These are phyloP conservation scores for Pulveroboletus ravenelii DNA, from an alignment of 768 basidiomycete genomes.

Conservation along the genomic window DNA sequence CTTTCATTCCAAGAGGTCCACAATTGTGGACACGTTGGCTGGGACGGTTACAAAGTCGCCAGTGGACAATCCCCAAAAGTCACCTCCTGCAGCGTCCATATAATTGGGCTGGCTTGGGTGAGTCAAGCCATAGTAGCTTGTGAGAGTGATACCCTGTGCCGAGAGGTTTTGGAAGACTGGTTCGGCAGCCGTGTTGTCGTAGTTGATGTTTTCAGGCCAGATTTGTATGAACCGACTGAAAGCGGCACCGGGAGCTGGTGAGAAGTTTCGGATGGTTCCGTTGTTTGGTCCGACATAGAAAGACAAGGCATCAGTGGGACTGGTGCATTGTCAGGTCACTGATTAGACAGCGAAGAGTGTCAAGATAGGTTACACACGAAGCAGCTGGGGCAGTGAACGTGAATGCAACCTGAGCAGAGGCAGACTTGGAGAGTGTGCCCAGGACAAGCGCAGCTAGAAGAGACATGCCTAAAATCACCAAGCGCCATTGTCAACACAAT, in stretches of 20 bases:
- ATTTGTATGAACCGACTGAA: conserved; percentile 51
- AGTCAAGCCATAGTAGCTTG: conserved; percentile 45
- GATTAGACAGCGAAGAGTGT: background rate
- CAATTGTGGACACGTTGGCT: conserved; percentile 49
- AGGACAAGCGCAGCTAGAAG: conserved; percentile 7
- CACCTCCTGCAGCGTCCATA: conserved; percentile 42
- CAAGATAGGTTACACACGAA: conserved; percentile 13
- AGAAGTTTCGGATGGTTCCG: conserved; percentile 37
- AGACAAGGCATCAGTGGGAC: conserved; percentile 26
- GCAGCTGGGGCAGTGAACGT: conserved; percentile 29
- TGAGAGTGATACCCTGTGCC: conserved; percentile 45
- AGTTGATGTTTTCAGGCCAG: conserved; percentile 65
- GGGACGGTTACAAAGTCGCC: conserved; percentile 36
- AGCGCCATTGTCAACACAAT: no score
- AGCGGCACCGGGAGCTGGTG: conserved; percentile 36
- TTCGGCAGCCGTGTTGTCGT: conserved; percentile 24
- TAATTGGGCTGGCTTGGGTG: conserved; percentile 66
- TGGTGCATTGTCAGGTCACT: no score
- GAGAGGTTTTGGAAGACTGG: conserved; percentile 36
- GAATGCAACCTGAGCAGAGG: conserved; percentile 16
- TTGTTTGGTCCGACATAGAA: conserved; percentile 43
- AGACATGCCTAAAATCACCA: conserved; percentile 4
- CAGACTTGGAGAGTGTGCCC: conserved; percentile 12
- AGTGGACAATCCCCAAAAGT: conserved; percentile 46
- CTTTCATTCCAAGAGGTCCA: conserved; percentile 61